phyloP scores from a whole-genome alignment of 495 filamentous ascomycete species.

The Podospora pseudoanserina region DNA sequence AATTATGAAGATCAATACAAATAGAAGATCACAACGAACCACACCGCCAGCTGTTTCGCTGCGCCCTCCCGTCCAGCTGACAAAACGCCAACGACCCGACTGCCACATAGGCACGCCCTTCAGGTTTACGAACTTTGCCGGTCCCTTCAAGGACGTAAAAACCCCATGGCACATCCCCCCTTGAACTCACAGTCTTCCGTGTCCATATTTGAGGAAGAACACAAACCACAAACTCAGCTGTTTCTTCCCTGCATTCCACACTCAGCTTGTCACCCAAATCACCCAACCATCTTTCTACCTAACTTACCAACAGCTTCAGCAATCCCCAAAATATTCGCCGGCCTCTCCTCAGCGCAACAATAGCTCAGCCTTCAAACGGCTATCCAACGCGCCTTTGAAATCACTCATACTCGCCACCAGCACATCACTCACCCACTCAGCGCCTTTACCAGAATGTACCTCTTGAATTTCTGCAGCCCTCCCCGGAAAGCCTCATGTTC shows the following conservation, averaged over 20 bases:
- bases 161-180: too few relatives aligned
- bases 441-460: conserved; percentile 26
- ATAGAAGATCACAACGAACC: too few relatives aligned
- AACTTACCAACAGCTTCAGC: conserved; percentile 15
- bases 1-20: too few relatives aligned
- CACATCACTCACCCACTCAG: conserved; percentile 20
- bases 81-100: too few relatives aligned
- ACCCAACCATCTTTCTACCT: too few relatives aligned
- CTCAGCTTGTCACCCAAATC: neutral
- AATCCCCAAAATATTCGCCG: conserved; percentile 11
- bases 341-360: conserved; percentile 25
- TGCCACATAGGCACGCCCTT: too few relatives aligned
- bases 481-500: conserved; percentile 33
- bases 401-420: conserved; percentile 34
- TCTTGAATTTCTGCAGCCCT: conserved; percentile 30
- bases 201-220: too few relatives aligned
- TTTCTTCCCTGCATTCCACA: conserved; percentile 10
- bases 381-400: conserved; percentile 33
- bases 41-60: too few relatives aligned
- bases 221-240: conserved; percentile 7
- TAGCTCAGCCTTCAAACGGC: conserved; percentile 37
- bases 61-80: too few relatives aligned
- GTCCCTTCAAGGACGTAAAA: too few relatives aligned
- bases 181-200: too few relatives aligned
- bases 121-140: too few relatives aligned